These are phyloP conservation scores for Pilaira anomala DNA, from an alignment of 192 early-diverging fungal genomes.

Conservation along the genomic window DNA sequence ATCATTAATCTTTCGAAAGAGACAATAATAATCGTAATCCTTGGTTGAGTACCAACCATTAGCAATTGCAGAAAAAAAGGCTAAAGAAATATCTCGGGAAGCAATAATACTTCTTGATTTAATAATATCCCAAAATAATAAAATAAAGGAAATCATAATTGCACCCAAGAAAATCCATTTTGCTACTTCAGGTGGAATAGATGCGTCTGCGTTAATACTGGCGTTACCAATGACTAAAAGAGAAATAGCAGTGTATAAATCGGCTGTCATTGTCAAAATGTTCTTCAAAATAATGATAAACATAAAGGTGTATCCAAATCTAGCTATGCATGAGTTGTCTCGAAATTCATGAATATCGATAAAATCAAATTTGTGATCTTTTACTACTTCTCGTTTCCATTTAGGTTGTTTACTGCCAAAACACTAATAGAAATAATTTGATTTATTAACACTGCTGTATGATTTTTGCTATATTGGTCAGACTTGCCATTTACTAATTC, in stretches of 20 bases:
- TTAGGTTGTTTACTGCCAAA: slow-evolving; percentile 42
- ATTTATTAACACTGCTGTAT: no score
- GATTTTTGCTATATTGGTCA: no score
- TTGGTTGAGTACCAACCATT: slow-evolving; percentile 72
- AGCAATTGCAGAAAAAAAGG: slow-evolving; percentile 72
- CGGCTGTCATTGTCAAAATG: slow-evolving; percentile 76
- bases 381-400: slow-evolving; percentile 77
- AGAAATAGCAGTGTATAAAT: slow-evolving; percentile 66
- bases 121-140: slow-evolving; percentile 65
- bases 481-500: no score
- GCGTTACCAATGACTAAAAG: slow-evolving; percentile 28
- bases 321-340: slow-evolving; percentile 41
- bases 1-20: slow-evolving; percentile 74
- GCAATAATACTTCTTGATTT: slow-evolving; percentile 64
- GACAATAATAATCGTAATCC: slow-evolving; percentile 78
- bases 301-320: slow-evolving; percentile 54
- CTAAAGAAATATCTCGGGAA: slow-evolving; percentile 70
- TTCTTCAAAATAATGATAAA: slow-evolving; percentile 70
- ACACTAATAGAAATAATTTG: not conserved
- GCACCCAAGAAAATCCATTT: slow-evolving; percentile 60
- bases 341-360: slow-evolving; percentile 80
- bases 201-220: slow-evolving; percentile 10
- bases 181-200: slow-evolving; percentile 30
- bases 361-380: slow-evolving; percentile 90
- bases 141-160: slow-evolving; percentile 63